Conservation (phyloP, 805 yeast species). For the Grigorovia transvaalensis region DNA sequence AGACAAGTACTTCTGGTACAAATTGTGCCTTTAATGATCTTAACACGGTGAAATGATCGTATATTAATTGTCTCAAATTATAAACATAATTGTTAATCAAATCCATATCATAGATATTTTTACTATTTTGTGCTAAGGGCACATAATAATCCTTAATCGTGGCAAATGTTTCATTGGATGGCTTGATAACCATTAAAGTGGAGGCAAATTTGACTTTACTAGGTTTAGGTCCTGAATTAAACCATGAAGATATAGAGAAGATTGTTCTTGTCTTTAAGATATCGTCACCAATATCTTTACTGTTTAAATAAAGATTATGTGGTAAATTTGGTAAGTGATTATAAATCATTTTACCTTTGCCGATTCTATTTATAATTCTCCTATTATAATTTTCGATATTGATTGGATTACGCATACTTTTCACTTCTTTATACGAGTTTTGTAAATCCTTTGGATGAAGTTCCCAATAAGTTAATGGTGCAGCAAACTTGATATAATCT, state of each 20-base stretch:
- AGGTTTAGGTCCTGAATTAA: conserved; percentile 9
- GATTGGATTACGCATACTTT: conserved; percentile 12
- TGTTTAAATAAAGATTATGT: conserved; percentile 14
- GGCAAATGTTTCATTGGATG: conserved; percentile 28
- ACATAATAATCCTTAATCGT: conserved; percentile 13
- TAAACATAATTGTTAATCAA: conserved; percentile 22
- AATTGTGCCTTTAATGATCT: conserved; percentile 16
- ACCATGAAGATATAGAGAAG: conserved; percentile 15
- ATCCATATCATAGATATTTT: conserved; percentile 23
- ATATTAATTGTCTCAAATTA: conserved; percentile 18
- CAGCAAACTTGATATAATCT: conserved; percentile 34
- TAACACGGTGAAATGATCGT: conserved; percentile 22
- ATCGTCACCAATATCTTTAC: conserved; percentile 23
- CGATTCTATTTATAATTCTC: conserved; percentile 13
- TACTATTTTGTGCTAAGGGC: conserved; percentile 12
- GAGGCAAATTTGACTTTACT: conserved; percentile 29
- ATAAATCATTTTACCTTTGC: conserved; percentile 25
- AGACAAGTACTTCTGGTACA: conserved; percentile 20
- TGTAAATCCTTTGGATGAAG: conserved; percentile 21
- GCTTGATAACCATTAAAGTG: conserved; percentile 53
- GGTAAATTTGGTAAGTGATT: conserved; percentile 32
- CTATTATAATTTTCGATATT: conserved; percentile 19
- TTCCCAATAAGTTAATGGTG: conserved; percentile 37
- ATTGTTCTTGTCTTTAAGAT: conserved; percentile 17
- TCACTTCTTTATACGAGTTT: conserved; percentile 11